Evolutionary conservation across 495 filamentous ascomycete genomes (phyloP).

Genomic region (Aspergillus coremiiformis): DNA sequence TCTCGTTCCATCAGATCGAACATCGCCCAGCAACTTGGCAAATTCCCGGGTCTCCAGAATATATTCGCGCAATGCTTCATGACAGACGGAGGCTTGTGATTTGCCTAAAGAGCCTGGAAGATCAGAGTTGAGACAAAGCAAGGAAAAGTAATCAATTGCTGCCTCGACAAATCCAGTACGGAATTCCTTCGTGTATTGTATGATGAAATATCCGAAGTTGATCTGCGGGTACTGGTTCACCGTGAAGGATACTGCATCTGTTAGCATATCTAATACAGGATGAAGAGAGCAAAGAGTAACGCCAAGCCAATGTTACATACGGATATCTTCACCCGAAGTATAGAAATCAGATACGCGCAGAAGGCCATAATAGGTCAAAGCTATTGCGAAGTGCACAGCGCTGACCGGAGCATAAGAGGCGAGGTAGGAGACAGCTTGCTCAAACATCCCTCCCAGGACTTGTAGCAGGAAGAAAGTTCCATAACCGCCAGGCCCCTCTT

Average conservation of each 20-base stretch:
- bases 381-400: conserved; percentile 91
- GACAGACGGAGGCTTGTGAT: conserved; percentile 73
- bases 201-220: conserved; percentile 88
- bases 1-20: conserved; percentile 70
- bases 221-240: conserved; percentile 80
- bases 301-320: conserved; percentile 36
- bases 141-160: conserved; percentile 85
- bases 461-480: conserved; percentile 90
- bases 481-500: conserved; percentile 65
- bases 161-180: conserved; percentile 76
- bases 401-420: conserved; percentile 84
- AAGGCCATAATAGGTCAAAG: conserved; percentile 83
- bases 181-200: conserved; percentile 94
- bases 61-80: conserved; percentile 90
- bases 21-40: conserved; percentile 86
- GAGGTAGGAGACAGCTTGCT: conserved; percentile 84
- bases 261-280: conserved; percentile 23
- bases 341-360: conserved; percentile 73
- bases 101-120: conserved; percentile 63
- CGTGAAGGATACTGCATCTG: conserved; percentile 49
- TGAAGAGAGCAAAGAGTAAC: neutral
- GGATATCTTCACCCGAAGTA: conserved; percentile 60
- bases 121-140: conserved; percentile 91
- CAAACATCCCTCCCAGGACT: conserved; percentile 87
- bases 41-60: conserved; percentile 93